Percentiles rank a stretch among this genome's conserved stretches.
phyloP scores from a whole-genome alignment of 257 asterid species.

The Nicotiana sylvestris region DNA sequence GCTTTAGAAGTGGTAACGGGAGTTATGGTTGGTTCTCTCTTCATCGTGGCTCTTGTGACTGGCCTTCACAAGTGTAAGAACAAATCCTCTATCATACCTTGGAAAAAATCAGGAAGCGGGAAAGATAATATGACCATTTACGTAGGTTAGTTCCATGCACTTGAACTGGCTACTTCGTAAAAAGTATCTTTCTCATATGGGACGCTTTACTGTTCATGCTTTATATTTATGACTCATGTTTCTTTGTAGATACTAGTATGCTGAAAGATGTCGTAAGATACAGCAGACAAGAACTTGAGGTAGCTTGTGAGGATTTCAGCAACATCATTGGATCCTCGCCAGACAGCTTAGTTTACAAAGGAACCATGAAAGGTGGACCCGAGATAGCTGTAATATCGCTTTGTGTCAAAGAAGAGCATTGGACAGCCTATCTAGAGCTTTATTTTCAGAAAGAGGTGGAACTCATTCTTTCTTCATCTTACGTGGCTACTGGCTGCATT shows the following conservation, averaged over 20 bases:
- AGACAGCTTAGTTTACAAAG: constrained; percentile 78
- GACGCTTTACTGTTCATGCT: neutral
- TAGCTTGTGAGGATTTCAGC: constrained; percentile 98
- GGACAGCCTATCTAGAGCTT: constrained; percentile 87
- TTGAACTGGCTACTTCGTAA: neutral
- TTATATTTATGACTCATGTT: neutral
- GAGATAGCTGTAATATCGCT: constrained; percentile 89
- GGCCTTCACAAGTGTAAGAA: constrained; percentile 58
- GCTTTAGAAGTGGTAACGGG: constrained; percentile 76
- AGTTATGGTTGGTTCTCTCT: constrained; percentile 55
- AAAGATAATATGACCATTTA: constrained; percentile 57
- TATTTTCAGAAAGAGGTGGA: constrained; percentile 83
- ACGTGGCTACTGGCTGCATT: neutral
- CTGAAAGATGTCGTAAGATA: constrained; percentile 61
- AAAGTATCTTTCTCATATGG: neutral
- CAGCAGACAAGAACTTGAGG: constrained; percentile 87
- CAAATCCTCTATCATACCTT: constrained; percentile 66
- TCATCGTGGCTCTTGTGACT: constrained; percentile 53
- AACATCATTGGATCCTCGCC: constrained; percentile 90
- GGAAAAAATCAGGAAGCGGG: constrained; percentile 69
- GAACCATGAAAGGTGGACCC: constrained; percentile 77
- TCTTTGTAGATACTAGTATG: constrained; percentile 59
- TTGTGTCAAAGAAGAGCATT: constrained; percentile 76
- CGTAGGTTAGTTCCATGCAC: constrained; percentile 50
- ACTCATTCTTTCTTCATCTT: neutral